Conservation (phyloP, 2,329 filamentous ascomycete genomes). For the Exutisphaerella laricina region DNA sequence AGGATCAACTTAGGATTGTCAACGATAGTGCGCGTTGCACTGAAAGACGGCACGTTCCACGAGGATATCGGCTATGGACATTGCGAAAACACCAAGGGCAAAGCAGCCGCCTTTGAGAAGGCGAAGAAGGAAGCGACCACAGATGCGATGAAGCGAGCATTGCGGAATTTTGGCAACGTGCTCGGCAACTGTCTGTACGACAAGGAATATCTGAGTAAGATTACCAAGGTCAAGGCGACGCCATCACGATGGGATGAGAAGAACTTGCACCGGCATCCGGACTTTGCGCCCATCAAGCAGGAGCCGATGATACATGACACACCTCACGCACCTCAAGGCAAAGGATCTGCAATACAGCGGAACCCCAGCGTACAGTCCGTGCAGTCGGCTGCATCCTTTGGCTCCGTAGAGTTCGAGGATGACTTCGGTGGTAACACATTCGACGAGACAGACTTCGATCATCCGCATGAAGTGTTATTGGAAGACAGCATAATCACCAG, state of each 20-base stretch:
- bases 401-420: slow-evolving; percentile 46
- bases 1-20: slow-evolving; percentile 82
- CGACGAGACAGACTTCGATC: slow-evolving; percentile 54
- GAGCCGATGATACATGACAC: slow-evolving; percentile 33
- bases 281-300: slow-evolving; percentile 60
- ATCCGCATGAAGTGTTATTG: slow-evolving; percentile 71
- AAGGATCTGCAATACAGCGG: slow-evolving; percentile 14
- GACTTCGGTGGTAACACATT: slow-evolving; percentile 51
- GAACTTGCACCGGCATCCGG: slow-evolving; percentile 75
- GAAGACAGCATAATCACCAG: slow-evolving; percentile 29
- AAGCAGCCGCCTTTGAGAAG: slow-evolving; percentile 94
- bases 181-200: slow-evolving; percentile 99
- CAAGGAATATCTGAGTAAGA: slow-evolving; percentile 83
- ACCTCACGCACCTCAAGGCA: slow-evolving; percentile 15
- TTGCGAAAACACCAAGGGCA: slow-evolving; percentile 92
- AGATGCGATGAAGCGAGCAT: slow-evolving; percentile 80
- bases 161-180: slow-evolving; percentile 92
- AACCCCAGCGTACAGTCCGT: slow-evolving; percentile 33
- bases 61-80: slow-evolving; percentile 97
- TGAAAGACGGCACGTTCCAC: slow-evolving; percentile 92
- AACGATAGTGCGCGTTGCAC: slow-evolving; percentile 81
- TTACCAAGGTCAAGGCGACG: slow-evolving; percentile 80
- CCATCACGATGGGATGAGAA: slow-evolving; percentile 72
- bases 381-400: slow-evolving; percentile 28
- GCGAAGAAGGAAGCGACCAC: slow-evolving; percentile 98